Percentiles rank a stretch among this genome's conserved stretches.
These are phyloP conservation scores for Sicyos edulis DNA, from an alignment of 306 rosid species.

Conservation along the genomic window DNA sequence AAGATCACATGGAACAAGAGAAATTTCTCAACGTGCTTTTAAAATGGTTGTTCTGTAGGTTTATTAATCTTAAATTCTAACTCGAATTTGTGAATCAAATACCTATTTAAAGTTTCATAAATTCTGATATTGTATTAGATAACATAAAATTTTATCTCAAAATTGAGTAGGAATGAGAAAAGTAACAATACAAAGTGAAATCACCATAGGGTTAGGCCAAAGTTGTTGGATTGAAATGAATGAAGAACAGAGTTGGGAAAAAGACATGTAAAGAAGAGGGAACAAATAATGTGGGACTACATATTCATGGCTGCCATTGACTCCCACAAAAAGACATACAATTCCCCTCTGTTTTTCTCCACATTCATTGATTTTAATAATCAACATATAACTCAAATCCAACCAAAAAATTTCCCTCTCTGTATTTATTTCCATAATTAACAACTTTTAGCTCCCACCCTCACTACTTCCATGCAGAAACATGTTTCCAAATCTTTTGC, in stretches of 20 bases:
- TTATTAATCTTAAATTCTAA: too few species aligned
- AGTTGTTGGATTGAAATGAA: neutral
- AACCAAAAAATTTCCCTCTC: neutral
- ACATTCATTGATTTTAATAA: slow-evolving; percentile 2
- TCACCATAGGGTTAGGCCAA: too few species aligned
- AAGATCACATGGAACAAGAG: too few species aligned
- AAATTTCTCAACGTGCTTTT: too few species aligned
- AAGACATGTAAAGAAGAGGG: neutral
- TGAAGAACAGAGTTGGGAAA: neutral
- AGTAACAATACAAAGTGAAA: too few species aligned
- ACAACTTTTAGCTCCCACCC: neutral
- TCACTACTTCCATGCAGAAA: slow-evolving; percentile 2
- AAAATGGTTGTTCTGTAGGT: too few species aligned
- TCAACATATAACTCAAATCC: neutral
- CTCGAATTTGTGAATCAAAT: too few species aligned
- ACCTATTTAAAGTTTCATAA: too few species aligned
- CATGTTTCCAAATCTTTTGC: slow-evolving; percentile 7
- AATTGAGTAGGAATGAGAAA: too few species aligned
- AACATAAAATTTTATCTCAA: too few species aligned
- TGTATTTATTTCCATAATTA: neutral
- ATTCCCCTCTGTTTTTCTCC: neutral
- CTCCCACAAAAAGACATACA: slow-evolving; percentile 2
- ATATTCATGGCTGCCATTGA: slow-evolving; percentile 5
- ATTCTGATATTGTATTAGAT: too few species aligned
- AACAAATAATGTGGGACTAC: neutral